Percentiles rank a stretch among this genome's conserved stretches.
phyloP scores from a whole-genome alignment of 495 filamentous ascomycete species.

The Entonaema liquescens region DNA sequence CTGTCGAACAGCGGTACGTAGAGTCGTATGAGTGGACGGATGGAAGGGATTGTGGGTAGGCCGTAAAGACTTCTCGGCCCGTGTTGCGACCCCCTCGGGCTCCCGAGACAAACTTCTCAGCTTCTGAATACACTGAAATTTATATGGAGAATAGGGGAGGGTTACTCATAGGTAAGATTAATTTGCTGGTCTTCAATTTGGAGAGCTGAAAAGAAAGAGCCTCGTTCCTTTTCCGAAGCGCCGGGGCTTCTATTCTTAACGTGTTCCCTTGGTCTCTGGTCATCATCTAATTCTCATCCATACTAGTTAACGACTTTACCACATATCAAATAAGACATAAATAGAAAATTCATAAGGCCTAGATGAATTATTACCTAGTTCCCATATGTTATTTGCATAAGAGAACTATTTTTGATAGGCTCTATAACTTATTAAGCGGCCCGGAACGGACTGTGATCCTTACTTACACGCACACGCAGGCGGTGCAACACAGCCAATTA shows the following conservation, averaged over 20 bases:
- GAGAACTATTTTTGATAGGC: not conserved
- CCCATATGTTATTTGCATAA: not conserved
- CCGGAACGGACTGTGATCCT: not conserved
- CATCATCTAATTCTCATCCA: too few relatives aligned
- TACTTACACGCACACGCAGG: not conserved
- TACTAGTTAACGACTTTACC: too few relatives aligned
- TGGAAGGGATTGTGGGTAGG: not conserved
- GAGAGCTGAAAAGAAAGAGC: not conserved
- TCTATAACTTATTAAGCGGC: not conserved
- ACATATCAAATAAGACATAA: too few relatives aligned
- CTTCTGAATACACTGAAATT: not conserved
- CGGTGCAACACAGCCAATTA: not conserved
- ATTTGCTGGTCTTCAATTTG: too few relatives aligned
- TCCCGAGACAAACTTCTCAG: conserved; percentile 1
- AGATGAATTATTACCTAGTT: not conserved
- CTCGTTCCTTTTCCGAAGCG: not conserved
- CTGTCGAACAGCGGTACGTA: not conserved
- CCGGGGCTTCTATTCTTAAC: not conserved
- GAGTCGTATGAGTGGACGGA: not conserved
- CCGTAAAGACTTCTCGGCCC: not conserved
- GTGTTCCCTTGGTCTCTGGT: too few relatives aligned
- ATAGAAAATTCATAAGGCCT: not conserved
- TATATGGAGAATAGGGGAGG: not conserved
- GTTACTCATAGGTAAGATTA: too few relatives aligned
- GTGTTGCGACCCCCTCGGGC: not conserved